Evolutionary conservation across 2,329 filamentous ascomycete species (phyloP).

Genomic region (Scleromitrula shiraiana): DNA sequence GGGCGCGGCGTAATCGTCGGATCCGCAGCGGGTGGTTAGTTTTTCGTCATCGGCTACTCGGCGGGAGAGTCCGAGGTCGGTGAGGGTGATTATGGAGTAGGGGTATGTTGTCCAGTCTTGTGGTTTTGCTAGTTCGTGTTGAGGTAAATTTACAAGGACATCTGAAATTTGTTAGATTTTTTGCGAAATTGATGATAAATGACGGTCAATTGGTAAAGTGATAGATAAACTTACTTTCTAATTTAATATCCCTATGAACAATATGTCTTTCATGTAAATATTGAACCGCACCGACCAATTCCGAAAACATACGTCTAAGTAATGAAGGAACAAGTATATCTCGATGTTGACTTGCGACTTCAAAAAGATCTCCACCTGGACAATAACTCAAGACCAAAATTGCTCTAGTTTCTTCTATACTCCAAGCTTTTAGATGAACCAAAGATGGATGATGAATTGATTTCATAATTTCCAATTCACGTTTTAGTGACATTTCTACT

Average conservation of each 20-base stretch:
- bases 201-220: background rate
- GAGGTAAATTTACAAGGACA: slow-evolving; percentile 79
- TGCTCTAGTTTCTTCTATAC: slow-evolving; percentile 71
- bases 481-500: slow-evolving; percentile 86
- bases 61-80: slow-evolving; percentile 83
- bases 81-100: slow-evolving; percentile 77
- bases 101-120: slow-evolving; percentile 69
- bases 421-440: slow-evolving; percentile 87
- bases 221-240: slow-evolving; percentile 66
- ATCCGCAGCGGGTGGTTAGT: slow-evolving; percentile 88
- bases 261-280: slow-evolving; percentile 83
- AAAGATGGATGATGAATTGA: slow-evolving; percentile 81
- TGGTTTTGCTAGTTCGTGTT: slow-evolving; percentile 54
- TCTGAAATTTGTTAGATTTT: slow-evolving; percentile 43
- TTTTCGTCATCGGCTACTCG: slow-evolving; percentile 79
- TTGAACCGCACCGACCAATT: slow-evolving; percentile 74
- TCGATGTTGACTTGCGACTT: slow-evolving; percentile 70
- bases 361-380: slow-evolving; percentile 89
- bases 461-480: slow-evolving; percentile 91
- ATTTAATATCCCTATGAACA: slow-evolving; percentile 94
- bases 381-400: slow-evolving; percentile 87
- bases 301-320: slow-evolving; percentile 79
- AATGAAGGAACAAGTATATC: slow-evolving; percentile 60
- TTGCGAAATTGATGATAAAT: background rate
- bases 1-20: slow-evolving; percentile 93